A percentile compares a stretch with the other conserved stretches of the same genome.
Evolutionary conservation across 2,329 filamentous ascomycete species (phyloP).

Genomic region (Simplicillium sp.): DNA sequence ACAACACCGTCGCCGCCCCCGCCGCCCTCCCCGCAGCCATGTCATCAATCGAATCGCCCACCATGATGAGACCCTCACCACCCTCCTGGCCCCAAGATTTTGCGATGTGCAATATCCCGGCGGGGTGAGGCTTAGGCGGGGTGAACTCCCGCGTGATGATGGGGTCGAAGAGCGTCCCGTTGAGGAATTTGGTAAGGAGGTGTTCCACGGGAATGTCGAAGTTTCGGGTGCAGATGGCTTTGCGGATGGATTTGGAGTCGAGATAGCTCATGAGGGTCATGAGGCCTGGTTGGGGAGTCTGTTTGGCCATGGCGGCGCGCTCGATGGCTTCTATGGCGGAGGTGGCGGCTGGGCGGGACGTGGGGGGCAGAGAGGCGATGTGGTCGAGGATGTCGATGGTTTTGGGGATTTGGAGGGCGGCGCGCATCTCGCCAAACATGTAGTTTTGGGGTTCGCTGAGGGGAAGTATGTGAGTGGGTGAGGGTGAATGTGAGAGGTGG

Average conservation of each 20-base stretch:
- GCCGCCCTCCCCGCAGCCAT: conserved; percentile 79
- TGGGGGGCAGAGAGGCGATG: conserved; percentile 61
- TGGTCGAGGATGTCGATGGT: conserved; percentile 79
- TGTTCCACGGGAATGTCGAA: conserved; percentile 74
- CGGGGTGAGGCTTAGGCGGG: conserved; percentile 80
- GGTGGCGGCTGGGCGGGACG: conserved; percentile 54
- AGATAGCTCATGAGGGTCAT: conserved; percentile 73
- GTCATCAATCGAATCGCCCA: conserved; percentile 81
- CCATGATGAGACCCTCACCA: conserved; percentile 49
- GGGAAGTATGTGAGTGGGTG: background rate
- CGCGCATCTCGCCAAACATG: conserved; percentile 88
- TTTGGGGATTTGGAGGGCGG: conserved; percentile 62
- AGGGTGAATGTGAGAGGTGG: conserved; percentile 6
- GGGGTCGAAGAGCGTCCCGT: conserved; percentile 58
- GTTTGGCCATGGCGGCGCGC: conserved; percentile 66
- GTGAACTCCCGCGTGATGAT: conserved; percentile 77
- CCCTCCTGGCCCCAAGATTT: conserved; percentile 53
- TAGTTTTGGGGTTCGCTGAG: conserved; percentile 78
- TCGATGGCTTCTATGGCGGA: conserved; percentile 72
- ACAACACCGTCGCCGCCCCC: conserved; percentile 81
- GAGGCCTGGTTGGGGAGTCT: conserved; percentile 76
- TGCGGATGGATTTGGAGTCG: conserved; percentile 46
- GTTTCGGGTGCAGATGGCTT: conserved; percentile 90
- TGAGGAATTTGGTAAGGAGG: conserved; percentile 66
- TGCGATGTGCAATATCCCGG: conserved; percentile 81